These are phyloP conservation scores for Zygoascus flipseniorum DNA, from an alignment of 805 yeast species.

Conservation along the genomic window DNA sequence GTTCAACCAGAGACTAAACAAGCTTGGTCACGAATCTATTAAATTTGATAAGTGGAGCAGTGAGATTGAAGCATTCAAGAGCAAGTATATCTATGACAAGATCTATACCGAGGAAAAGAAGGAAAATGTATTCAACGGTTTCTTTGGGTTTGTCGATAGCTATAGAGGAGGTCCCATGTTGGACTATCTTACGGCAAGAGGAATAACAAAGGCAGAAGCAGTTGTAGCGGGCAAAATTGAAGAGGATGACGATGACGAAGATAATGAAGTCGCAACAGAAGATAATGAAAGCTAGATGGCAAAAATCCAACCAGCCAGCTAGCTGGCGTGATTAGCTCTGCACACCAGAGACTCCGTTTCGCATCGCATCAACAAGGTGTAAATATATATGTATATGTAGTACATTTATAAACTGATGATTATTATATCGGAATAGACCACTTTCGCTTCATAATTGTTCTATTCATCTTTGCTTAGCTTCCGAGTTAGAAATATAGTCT, in stretches of 20 bases:
- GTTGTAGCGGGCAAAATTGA: slow-evolving; percentile 11
- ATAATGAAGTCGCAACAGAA: slow-evolving; percentile 27
- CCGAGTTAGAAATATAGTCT: too few species aligned
- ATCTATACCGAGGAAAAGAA: slow-evolving; percentile 83
- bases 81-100: slow-evolving; percentile 82
- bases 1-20: slow-evolving; percentile 61
- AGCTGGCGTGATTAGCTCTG: too few species aligned
- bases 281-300: slow-evolving; percentile 10
- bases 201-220: slow-evolving; percentile 21
- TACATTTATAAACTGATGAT: too few species aligned
- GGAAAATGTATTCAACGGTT: slow-evolving; percentile 84
- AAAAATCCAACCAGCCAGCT: too few species aligned
- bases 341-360: too few species aligned
- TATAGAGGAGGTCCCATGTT: slow-evolving; percentile 59
- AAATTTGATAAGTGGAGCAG: slow-evolving; percentile 56
- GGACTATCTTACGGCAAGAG: slow-evolving; percentile 39
- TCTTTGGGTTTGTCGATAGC: slow-evolving; percentile 83
- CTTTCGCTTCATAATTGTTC: too few species aligned
- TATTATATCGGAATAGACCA: too few species aligned
- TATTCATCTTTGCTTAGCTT: too few species aligned
- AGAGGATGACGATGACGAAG: slow-evolving; percentile 25
- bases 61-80: slow-evolving; percentile 79
- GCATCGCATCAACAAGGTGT: too few species aligned
- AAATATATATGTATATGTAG: too few species aligned
- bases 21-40: slow-evolving; percentile 69